phyloP scores from a whole-genome alignment of 2,329 filamentous ascomycete species.

The Xylariaceae sp. region DNA sequence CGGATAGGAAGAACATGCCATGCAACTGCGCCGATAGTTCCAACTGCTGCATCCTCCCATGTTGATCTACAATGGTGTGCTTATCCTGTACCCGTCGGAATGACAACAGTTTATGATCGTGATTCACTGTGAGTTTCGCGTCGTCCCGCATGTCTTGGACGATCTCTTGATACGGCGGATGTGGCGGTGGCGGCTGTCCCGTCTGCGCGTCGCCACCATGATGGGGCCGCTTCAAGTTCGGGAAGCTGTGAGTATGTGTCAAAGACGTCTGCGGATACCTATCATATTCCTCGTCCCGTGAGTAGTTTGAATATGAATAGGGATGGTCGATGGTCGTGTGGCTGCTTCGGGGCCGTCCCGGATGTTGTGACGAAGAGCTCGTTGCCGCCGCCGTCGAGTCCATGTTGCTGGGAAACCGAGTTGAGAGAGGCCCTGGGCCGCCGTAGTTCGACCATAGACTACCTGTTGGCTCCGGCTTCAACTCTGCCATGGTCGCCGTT shows the following conservation, averaged over 20 bases:
- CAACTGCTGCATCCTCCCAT: constrained; percentile 59
- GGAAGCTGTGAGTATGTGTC: constrained; percentile 51
- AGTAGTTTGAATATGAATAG: constrained; percentile 54
- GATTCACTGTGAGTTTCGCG: constrained; percentile 55
- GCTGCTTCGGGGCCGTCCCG: constrained; percentile 49
- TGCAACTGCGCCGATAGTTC: constrained; percentile 72
- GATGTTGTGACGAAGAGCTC: constrained; percentile 44
- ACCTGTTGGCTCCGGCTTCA: constrained; percentile 57
- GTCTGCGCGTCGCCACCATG: constrained; percentile 30
- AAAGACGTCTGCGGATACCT: constrained; percentile 49
- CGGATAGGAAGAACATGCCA: constrained; percentile 86
- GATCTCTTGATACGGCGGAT: constrained; percentile 58
- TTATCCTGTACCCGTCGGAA: constrained; percentile 59
- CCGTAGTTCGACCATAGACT: constrained; percentile 58
- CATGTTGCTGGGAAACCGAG: constrained; percentile 50
- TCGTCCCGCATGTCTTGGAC: constrained; percentile 60
- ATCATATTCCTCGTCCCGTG: constrained; percentile 56
- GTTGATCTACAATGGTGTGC: constrained; percentile 58
- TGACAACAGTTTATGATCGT: constrained; percentile 60
- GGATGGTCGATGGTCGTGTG: constrained; percentile 50
- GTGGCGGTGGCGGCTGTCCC: constrained; percentile 21
- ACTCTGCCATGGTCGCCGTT: constrained; percentile 61
- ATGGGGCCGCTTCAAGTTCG: constrained; percentile 57
- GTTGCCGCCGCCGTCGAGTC: constrained; percentile 48
- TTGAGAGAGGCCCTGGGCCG: constrained; percentile 52